Evolutionary conservation across 2,329 filamentous ascomycete genomes (phyloP), one percentile per base, ranked within the genome.

Genomic region (Stachybotrys chlorohalonatus): DNA sequence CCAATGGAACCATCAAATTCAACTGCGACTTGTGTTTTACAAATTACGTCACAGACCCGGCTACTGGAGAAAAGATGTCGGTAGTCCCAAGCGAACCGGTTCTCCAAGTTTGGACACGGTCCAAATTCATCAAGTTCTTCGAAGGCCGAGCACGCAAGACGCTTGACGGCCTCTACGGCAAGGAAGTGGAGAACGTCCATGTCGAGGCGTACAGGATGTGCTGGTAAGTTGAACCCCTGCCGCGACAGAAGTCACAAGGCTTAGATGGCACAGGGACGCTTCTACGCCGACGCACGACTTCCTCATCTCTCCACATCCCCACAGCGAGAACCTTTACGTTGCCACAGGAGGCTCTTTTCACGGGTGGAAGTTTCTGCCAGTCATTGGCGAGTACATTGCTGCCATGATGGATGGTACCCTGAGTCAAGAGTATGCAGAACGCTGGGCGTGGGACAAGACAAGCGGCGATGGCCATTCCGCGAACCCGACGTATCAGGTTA

Each of bases 321-420:
- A 73, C 60, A 82, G 58, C 56, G 60, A 63, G 46, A 81, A 80
- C 56, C 66, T 87, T 13, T 85, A 79, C 64, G 64, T 87, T 30
- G 83, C 83, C 0, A 80, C 79, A 0, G 83, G 80, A 11, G 83
- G 84, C 1, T 85, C 81, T 11, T 84, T 85, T 58, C 83, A 86
- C 63, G 78, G 79, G 32, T 85, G 79, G 76, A 86, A 86, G 65
- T 85, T 86, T 62, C 69, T 86, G 31, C 83, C 83, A 1, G 79
- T 78, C 30, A 79, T 84, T 58, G 83, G 83, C 4, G 77, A 79
- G 55, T 86, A 86, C 64, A 72, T 83, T 55, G 70, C 73, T 32
- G 73, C 80, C 59, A 73, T 77, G 70, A 64, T 78, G 62, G 64
- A 74, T 52, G 73, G 70, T 54, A 66, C 63, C 53, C 68, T 77